Conservation (phyloP, 208 protist species). For the Trypanosomatidae sp. region DNA sequence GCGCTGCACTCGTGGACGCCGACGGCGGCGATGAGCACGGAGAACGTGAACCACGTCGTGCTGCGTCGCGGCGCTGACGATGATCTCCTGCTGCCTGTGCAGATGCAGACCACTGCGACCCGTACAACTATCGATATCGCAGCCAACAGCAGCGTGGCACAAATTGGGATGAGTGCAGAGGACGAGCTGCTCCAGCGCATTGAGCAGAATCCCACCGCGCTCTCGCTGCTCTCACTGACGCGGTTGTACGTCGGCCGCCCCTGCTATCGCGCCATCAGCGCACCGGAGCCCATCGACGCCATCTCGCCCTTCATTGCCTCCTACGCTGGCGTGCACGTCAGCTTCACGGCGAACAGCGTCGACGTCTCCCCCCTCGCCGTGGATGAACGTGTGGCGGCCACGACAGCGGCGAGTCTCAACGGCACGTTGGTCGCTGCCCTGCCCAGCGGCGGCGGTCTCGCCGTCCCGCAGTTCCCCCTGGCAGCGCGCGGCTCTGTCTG, state of each 20-base stretch:
- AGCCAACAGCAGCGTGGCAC: too few species aligned
- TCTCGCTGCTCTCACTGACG: slow-evolving; percentile 55
- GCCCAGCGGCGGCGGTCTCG: slow-evolving; percentile 10
- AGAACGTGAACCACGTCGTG: slow-evolving; percentile 43
- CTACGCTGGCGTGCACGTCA: slow-evolving; percentile 26
- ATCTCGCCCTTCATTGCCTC: slow-evolving; percentile 25
- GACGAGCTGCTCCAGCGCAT: slow-evolving; percentile 47
- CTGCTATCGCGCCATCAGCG: slow-evolving; percentile 8
- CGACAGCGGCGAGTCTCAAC: slow-evolving; percentile 9
- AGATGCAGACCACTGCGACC: slow-evolving; percentile 8
- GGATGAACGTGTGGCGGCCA: slow-evolving; percentile 4
- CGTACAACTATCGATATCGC: neutral
- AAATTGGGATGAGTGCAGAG: neutral
- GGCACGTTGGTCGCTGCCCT: slow-evolving; percentile 35
- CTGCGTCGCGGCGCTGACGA: slow-evolving; percentile 44
- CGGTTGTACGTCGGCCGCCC: slow-evolving; percentile 44
- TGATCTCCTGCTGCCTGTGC: slow-evolving; percentile 44
- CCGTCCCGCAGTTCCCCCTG: slow-evolving; percentile 13
- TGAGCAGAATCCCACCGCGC: slow-evolving; percentile 29
- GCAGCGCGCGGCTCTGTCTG: too few species aligned
- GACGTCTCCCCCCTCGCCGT: slow-evolving; percentile 11
- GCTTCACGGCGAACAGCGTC: slow-evolving; percentile 18
- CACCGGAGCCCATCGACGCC: slow-evolving; percentile 4
- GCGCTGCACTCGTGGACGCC: slow-evolving; percentile 39
- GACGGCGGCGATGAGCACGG: slow-evolving; percentile 25